These are phyloP conservation scores for Chondrus crispus DNA, from an alignment of 23 red algal species.

Conservation along the genomic window DNA sequence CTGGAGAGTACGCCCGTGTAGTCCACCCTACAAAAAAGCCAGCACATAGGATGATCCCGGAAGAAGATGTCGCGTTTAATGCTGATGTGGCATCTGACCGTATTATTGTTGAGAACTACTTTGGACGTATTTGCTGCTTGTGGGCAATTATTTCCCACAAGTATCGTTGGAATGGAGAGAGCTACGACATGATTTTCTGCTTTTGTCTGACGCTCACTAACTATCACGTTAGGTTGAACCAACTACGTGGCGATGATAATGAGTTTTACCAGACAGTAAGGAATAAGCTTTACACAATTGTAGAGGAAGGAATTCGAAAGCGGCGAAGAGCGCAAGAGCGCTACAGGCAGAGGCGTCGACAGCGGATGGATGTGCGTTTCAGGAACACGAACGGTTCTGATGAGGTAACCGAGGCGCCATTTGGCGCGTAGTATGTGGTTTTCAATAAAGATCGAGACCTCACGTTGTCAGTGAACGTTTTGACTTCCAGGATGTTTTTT, in stretches of 20 bases:
- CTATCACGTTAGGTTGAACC: not conserved
- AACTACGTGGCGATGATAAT: not conserved
- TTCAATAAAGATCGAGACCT: too few relatives aligned
- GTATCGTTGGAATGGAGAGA: not conserved
- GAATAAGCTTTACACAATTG: not conserved
- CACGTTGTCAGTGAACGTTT: too few relatives aligned
- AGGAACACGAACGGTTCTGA: too few relatives aligned
- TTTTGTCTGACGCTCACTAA: constrained; percentile 11
- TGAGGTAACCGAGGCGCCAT: too few relatives aligned
- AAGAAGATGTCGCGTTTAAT: not conserved
- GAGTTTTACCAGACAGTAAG: not conserved
- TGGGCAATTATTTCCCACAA: not conserved
- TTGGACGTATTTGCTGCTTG: not conserved
- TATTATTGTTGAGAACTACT: not conserved
- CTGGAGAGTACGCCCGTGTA: not conserved
- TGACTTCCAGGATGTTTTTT: too few relatives aligned
- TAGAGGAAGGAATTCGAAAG: not conserved
- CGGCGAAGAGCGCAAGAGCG: not conserved
- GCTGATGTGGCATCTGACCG: not conserved
- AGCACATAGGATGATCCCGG: not conserved
- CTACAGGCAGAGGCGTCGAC: not conserved
- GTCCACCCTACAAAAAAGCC: not conserved
- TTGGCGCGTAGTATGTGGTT: too few relatives aligned
- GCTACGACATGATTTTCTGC: not conserved
- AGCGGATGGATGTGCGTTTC: not conserved